A percentile compares a stretch with the other conserved stretches of the same genome.
phyloP scores from a whole-genome alignment of 202 grass and related monocot genomes.

The Eragrostis tef region DNA sequence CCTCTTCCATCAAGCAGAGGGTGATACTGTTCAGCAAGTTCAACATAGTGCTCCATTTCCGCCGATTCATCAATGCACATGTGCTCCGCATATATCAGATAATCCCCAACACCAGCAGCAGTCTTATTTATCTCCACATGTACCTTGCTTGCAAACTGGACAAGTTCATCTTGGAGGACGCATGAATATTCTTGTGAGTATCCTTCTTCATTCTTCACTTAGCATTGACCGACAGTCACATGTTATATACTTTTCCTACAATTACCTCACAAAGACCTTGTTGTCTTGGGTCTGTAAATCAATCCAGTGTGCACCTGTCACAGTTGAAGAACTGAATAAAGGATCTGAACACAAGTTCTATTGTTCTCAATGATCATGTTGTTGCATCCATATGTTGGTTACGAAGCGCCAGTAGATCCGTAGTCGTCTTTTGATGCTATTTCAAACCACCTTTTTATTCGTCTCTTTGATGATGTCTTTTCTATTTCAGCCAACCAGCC shows the following conservation, averaged over 20 bases:
- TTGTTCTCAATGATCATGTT: background rate
- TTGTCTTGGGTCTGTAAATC: conserved; percentile 22
- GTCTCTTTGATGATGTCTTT: conserved; percentile 18
- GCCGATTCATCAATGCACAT: conserved; percentile 57
- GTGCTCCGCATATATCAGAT: conserved; percentile 63
- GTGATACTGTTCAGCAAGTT: conserved; percentile 62
- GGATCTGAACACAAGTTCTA: conserved; percentile 22
- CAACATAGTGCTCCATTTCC: conserved; percentile 64
- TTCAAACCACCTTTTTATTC: background rate
- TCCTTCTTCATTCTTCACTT: conserved; percentile 44
- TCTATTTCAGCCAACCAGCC: conserved; percentile 71
- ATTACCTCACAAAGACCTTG: background rate
- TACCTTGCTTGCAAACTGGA: conserved; percentile 68
- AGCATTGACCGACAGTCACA: background rate
- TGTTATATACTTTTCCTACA: background rate
- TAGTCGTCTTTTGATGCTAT: background rate
- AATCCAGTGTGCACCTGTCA: background rate
- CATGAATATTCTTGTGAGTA: conserved; percentile 71
- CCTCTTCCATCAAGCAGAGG: conserved; percentile 65
- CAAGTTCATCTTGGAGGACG: conserved; percentile 66
- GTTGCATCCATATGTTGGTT: background rate
- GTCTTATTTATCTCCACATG: conserved; percentile 59
- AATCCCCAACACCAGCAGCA: conserved; percentile 64
- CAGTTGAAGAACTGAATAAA: conserved; percentile 22
- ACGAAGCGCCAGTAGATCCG: background rate